These are phyloP conservation scores for Pleodorina starrii DNA, from an alignment of 139 green algal genomes.

Conservation along the genomic window DNA sequence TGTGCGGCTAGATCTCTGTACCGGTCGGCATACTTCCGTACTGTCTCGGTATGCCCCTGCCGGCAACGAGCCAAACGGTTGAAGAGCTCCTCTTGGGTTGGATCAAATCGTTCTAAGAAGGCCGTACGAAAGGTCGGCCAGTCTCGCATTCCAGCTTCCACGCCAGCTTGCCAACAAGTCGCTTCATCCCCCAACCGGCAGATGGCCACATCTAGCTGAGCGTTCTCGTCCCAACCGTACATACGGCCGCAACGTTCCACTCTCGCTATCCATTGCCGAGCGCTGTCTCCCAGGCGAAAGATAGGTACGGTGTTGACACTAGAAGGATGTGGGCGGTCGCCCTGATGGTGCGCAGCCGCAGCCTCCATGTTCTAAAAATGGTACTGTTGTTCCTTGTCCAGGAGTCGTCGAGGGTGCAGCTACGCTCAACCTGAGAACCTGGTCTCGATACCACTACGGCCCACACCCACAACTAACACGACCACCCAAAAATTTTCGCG, in stretches of 20 bases:
- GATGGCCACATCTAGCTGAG: not conserved
- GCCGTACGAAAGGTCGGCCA: not conserved
- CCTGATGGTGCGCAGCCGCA: not conserved
- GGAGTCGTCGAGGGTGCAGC: not conserved
- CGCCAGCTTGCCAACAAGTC: not conserved
- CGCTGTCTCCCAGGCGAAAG: not conserved
- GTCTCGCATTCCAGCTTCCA: not conserved
- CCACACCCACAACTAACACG: too few species aligned
- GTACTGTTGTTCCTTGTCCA: too few species aligned
- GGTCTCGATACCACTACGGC: conserved; percentile 3
- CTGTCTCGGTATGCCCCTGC: not conserved
- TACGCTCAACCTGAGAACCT: not conserved
- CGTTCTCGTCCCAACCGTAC: not conserved
- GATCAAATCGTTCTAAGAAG: not conserved
- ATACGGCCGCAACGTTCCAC: not conserved
- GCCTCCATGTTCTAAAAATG: too few species aligned
- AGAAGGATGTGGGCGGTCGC: not conserved
- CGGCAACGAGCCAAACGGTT: not conserved
- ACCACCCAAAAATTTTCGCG: too few species aligned
- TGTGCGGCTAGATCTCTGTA: not conserved
- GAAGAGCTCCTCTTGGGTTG: not conserved
- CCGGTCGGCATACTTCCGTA: not conserved
- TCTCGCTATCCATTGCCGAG: not conserved
- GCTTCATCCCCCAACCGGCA: not conserved
- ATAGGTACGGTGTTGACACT: not conserved